phyloP scores from a whole-genome alignment of 495 filamentous ascomycete genomes.

The Beverwykella pulmonaria region DNA sequence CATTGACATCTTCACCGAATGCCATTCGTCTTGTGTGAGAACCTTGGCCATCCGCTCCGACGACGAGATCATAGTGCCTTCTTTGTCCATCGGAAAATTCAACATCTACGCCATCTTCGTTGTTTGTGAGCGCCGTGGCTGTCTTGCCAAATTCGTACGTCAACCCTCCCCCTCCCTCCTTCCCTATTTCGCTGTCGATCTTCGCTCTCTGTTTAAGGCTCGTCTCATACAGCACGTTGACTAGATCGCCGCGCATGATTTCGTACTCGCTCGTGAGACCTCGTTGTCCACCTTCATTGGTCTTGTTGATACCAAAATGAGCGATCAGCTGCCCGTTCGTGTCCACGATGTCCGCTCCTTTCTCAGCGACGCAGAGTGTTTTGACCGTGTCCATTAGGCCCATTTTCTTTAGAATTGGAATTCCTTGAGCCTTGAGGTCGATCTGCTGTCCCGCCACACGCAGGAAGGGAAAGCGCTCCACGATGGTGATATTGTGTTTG shows the following conservation, averaged over 20 bases:
- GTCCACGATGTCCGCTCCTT: conserved; percentile 47
- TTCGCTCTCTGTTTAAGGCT: conserved; percentile 35
- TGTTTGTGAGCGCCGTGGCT: conserved; percentile 24
- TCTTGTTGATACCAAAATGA: conserved; percentile 44
- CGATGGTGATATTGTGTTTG: conserved; percentile 47
- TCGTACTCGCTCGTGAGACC: conserved; percentile 52
- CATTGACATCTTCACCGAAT: conserved; percentile 5
- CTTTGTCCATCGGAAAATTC: conserved; percentile 30
- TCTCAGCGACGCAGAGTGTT: conserved; percentile 39
- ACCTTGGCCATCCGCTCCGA: conserved; percentile 38
- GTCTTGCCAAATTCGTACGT: conserved; percentile 45
- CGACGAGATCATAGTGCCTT: conserved; percentile 34
- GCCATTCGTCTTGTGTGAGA: conserved; percentile 25
- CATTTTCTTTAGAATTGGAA: conserved; percentile 48
- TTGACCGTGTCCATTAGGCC: conserved; percentile 45
- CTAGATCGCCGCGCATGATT: conserved; percentile 54
- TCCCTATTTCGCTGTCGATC: neutral
- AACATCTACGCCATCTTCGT: conserved; percentile 27
- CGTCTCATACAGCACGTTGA: conserved; percentile 44
- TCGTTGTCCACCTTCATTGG: conserved; percentile 33
- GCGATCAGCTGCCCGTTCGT: conserved; percentile 31
- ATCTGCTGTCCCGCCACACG: conserved; percentile 48
- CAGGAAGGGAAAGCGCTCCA: conserved; percentile 47
- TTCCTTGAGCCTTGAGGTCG: conserved; percentile 49
- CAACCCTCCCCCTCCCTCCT: conserved; percentile 18